Base-by-base conservation (phyloP, 192 early-diverging fungal species). In the Rhizoclosmatium sp. region DNA sequence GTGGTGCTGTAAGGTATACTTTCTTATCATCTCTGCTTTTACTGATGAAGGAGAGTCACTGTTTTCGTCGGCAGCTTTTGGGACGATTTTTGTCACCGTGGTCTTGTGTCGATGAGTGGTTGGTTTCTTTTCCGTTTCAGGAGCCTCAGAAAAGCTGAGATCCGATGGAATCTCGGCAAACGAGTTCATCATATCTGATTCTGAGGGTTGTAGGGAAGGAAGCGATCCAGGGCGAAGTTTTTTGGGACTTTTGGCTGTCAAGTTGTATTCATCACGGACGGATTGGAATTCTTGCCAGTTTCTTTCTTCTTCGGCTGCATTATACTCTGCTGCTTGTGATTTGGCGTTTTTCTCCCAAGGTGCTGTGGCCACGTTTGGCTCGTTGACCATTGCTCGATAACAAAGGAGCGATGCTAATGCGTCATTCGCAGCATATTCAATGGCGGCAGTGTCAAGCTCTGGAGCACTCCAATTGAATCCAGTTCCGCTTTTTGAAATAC, bases 401-500 rank as follows among this genome's bases (percentile, higher is more conserved):
- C 69, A 66, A 7, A 78, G 47, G 9, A 78, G 58, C 5, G 77
- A 78, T 46, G 77, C 77, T 14, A 78, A 40, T 12, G 68, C 77
- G 59, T 78, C 77, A 61, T 78, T 78, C 14, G 77, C 77, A 54
- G 77, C 77, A 47, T 78, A 78, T 71, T 71, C 68, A 46, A 70
- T 60, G 12, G 77, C 66, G 19, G 10, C 47, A 4, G 47, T 7
- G 3, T 12, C 60, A 65, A 75, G 60, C 1, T 40, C 40, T 21
- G 56, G 68, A 7, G 59, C 7, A 21, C 59, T 66, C 77, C 77
- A 78, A 23, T 40, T 58, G 77, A 78, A 78, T 45, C 77, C 69
- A 9, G 64, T 76, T 12, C 14, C 31, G 40, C 31, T 56, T 39
- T 39, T 14, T 3, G 31, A 21, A 12, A 54, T 7, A 16, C 60